Evolutionary conservation across 2,329 filamentous ascomycete species (phyloP), one percentile per base, ranked within the genome.

Genomic region (Fusarium nanum): DNA sequence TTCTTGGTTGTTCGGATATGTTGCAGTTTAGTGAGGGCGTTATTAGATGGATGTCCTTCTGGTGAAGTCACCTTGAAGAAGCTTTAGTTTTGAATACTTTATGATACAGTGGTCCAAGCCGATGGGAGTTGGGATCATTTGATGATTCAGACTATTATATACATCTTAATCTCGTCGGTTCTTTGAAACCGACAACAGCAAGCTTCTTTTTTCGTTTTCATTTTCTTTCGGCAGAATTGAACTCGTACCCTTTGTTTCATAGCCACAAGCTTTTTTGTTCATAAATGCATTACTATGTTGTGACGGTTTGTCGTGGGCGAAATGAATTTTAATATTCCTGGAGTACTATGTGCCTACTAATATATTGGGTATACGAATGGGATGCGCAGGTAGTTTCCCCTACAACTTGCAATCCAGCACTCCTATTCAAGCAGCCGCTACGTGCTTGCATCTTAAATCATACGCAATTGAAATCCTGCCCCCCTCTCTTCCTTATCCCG

Each of bases 381-480:
- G 34, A 41, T 52, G 28, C 40, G 48, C 44, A 18, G 22, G 27
- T 52, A 40, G 52, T 32, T 57, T 42, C 37, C 44, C 45, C 20
- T n/a, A 34, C 41, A 14, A 22, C 18, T 16, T 16, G 23, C 30
- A 40, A 23, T 27, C 49, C 23, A 57, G 14, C 20, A 22, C 44
- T 46, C 22, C 6, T 18, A 14, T 30, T 49, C 25, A 12, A 56
- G n/a, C 18, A 14, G 37, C 13, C 42, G 18, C 34, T 37, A 25
- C 7, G 18, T 32, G 11, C 3, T 11, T 32, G 22, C 14, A 64
- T 14, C 12, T 70, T 59, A 83, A 13, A 81, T 84, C 82, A 94
- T 87, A 42, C 91, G 87, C 68, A 94, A 79, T 14, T 84, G 86
- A 80, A 89, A 92, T 11, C 90, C 88, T 34, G 88, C 91, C 6